Evolutionary conservation across 1,284 basidiomycete species (phyloP).

Genomic region (Ganoderma multipileum): DNA sequence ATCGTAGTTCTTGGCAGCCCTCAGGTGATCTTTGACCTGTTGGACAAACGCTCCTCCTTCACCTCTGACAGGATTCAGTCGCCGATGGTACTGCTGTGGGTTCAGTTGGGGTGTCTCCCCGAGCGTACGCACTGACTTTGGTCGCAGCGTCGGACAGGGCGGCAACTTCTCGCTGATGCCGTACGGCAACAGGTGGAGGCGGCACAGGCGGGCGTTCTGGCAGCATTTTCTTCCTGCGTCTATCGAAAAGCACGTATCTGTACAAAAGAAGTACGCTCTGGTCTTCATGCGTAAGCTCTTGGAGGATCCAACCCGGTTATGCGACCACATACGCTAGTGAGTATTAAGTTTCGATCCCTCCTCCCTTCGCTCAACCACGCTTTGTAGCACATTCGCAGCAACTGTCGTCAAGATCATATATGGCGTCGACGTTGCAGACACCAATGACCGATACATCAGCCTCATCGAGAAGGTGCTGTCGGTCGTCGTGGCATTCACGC

Average conservation of each 20-base stretch:
- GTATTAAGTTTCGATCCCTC: neutral
- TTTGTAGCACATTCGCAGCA: slow-evolving; percentile 18
- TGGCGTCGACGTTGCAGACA: slow-evolving; percentile 20
- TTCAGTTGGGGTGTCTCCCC: neutral
- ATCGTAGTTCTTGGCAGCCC: slow-evolving; percentile 27
- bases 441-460: slow-evolving; percentile 21
- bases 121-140: neutral
- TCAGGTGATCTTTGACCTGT: slow-evolving; percentile 23
- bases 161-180: slow-evolving; percentile 27
- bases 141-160: slow-evolving; percentile 26
- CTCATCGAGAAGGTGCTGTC: slow-evolving; percentile 19
- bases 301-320: neutral
- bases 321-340: slow-evolving; percentile 15
- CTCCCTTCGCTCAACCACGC: neutral
- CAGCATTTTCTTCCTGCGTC: slow-evolving; percentile 2
- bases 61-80: slow-evolving; percentile 22
- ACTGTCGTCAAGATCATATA: slow-evolving; percentile 29
- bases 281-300: slow-evolving; percentile 8
- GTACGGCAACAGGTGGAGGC: slow-evolving; percentile 30
- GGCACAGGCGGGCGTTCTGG: slow-evolving; percentile 26
- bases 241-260: neutral
- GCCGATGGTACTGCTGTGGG: slow-evolving; percentile 10
- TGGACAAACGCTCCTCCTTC: slow-evolving; percentile 29
- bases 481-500: slow-evolving; percentile 13
- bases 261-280: neutral